Evolutionary conservation across 257 asterid genomes (phyloP), one percentile per base, ranked within the genome.

Genomic region (Solanum pennellii): DNA sequence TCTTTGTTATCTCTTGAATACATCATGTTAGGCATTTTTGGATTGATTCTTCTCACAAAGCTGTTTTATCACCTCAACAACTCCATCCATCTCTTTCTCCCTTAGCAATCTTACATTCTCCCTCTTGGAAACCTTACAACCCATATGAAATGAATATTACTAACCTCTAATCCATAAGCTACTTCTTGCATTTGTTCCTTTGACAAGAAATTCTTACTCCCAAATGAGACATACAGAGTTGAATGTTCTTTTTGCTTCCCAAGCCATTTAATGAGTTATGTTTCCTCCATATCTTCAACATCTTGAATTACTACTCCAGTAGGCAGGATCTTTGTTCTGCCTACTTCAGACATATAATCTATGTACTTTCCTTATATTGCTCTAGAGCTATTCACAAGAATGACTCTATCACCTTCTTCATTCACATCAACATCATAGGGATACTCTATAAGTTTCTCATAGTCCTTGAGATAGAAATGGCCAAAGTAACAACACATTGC

Each of bases 121-220:
- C 91, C 95, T 2, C 82, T 84, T 3, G 93, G 91, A 52, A 89
- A 93, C 84, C 95, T 86, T 1, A 92, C 23, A 41, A 76, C 35
- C 83, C 83, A 76, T 12, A 41, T 41, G 35, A 76, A 76, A 9
- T 41, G 31, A 41, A 21, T 94, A 4, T 85, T 56, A 88, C 94
- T 93, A n/a, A 89, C 89, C 91, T 94, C 95, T 86, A 94, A 86
- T 1, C 92, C 95, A 5, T 84, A 49, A 6, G 93, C 93, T 14
- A 92, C 45, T 84, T 90, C 96, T 39, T 92, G 89, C 12, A 93
- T 87, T 23, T 93, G 94, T 33, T 92, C 91, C 42, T 73, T 90
- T 0, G 77, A 86, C 33, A 93, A 87, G 83, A 92, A 89, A 80
- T 87, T 89, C 27, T 93, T 94, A 20, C 92, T 42, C 56, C 83